Percentiles rank a stretch among this genome's conserved stretches.
Evolutionary conservation across 2,329 filamentous ascomycete species (phyloP).

Genomic region (Hymenoscyphus scutula): DNA sequence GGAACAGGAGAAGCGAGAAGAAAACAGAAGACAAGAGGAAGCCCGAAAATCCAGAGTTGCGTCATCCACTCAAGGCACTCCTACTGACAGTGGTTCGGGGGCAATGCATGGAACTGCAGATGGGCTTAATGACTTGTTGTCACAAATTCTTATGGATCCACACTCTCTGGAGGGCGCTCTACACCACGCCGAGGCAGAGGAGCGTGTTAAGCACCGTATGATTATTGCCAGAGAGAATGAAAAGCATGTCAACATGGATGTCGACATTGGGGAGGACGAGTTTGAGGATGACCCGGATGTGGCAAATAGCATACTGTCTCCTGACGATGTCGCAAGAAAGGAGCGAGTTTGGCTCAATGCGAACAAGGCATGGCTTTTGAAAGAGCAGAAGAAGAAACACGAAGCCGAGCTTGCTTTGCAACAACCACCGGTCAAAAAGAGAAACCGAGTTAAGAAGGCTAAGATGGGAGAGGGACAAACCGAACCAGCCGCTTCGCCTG

Average conservation of each 20-base stretch:
- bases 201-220: slow-evolving; percentile 54
- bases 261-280: slow-evolving; percentile 73
- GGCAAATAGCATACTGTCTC: slow-evolving; percentile 69
- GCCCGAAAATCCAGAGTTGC: not conserved
- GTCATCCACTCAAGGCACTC: not conserved
- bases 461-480: slow-evolving; percentile 64
- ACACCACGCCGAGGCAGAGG: slow-evolving; percentile 56
- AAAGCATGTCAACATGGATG: slow-evolving; percentile 55
- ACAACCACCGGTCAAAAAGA: slow-evolving; percentile 54
- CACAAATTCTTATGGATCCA: slow-evolving; percentile 64
- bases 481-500: slow-evolving; percentile 64
- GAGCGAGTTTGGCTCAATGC: slow-evolving; percentile 92
- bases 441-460: slow-evolving; percentile 54
- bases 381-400: slow-evolving; percentile 80
- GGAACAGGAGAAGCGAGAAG: not conserved
- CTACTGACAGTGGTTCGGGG: not conserved
- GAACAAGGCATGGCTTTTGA: slow-evolving; percentile 90
- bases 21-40: not conserved
- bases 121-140: slow-evolving; percentile 67
- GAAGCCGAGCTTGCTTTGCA: slow-evolving; percentile 63
- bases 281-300: slow-evolving; percentile 92
- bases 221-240: slow-evolving; percentile 40
- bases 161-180: slow-evolving; percentile 55
- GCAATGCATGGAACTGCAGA: slow-evolving; percentile 45
- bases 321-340: slow-evolving; percentile 75